Percentiles rank a stretch among this genome's conserved stretches.
Conservation (phyloP, 164 flowering plant species). For the Magnolia changhungtana region DNA sequence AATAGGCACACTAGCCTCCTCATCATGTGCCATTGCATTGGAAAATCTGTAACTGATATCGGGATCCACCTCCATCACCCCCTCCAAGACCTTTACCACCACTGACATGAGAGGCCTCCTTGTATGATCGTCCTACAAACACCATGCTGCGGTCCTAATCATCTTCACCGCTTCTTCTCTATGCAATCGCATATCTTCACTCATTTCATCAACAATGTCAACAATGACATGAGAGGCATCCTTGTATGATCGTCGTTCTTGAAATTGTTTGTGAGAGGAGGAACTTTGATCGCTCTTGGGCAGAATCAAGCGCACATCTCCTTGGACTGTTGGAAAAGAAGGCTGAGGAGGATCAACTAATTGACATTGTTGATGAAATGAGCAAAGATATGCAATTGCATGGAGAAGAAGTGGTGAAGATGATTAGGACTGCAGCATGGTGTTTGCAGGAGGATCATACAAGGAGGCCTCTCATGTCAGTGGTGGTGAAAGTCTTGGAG, state of each 20-base stretch:
- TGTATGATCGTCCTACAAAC: slow-evolving; percentile 17
- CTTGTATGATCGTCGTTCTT: neutral
- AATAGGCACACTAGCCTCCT: neutral
- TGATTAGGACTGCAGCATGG: slow-evolving; percentile 20
- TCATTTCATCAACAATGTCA: slow-evolving; percentile 14
- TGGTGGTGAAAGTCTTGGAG: slow-evolving; percentile 30
- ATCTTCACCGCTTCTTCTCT: slow-evolving; percentile 15
- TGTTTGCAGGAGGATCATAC: slow-evolving; percentile 18
- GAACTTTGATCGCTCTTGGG: slow-evolving; percentile 13
- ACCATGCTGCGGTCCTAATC: slow-evolving; percentile 21
- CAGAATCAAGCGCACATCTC: slow-evolving; percentile 1
- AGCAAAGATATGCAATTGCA: slow-evolving; percentile 20
- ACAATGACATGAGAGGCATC: too few relatives aligned
- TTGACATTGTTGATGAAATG: slow-evolving; percentile 10
- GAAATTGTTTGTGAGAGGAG: slow-evolving; percentile 22
- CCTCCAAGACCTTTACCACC: slow-evolving; percentile 32
- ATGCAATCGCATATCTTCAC: slow-evolving; percentile 20
- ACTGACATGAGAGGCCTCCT: slow-evolving; percentile 19
- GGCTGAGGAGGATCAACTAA: slow-evolving; percentile 6
- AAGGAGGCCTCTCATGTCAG: slow-evolving; percentile 16
- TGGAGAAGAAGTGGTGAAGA: slow-evolving; percentile 13
- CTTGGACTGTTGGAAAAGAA: slow-evolving; percentile 6
- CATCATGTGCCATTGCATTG: neutral
- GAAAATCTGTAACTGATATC: slow-evolving; percentile 13
- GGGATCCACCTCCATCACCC: slow-evolving; percentile 16